Percentiles rank a stretch among this genome's conserved stretches.
phyloP scores from a whole-genome alignment of 2,329 filamentous ascomycete species.

The Sclerotinia nivalis region DNA sequence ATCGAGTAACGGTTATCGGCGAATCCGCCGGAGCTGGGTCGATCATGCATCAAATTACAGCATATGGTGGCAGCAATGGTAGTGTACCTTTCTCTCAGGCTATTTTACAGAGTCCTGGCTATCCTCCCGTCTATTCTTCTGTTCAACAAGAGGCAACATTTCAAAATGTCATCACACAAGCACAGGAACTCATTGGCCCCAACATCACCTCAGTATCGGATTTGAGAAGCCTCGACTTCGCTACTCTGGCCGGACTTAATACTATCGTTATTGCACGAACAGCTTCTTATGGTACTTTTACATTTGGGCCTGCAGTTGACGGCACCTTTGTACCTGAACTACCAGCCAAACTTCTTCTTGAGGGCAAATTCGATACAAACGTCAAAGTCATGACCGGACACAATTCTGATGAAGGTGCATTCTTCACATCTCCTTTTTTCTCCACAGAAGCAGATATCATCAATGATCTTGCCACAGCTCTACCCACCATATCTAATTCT shows the following conservation, averaged over 20 bases:
- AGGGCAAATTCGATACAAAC: conserved; percentile 48
- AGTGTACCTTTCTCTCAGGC: conserved; percentile 47
- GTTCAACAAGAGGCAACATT: conserved; percentile 23
- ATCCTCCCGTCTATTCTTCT: conserved; percentile 18
- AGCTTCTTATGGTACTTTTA: conserved; percentile 46
- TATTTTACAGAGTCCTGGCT: conserved; percentile 40
- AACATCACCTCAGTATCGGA: conserved; percentile 22
- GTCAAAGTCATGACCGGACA: conserved; percentile 50
- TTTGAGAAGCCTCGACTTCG: conserved; percentile 21
- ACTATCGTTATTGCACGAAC: conserved; percentile 26
- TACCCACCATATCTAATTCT: conserved; percentile 32
- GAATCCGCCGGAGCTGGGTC: conserved; percentile 54
- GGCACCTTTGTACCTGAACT: conserved; percentile 50
- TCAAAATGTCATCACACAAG: conserved; percentile 27
- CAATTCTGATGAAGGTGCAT: conserved; percentile 46
- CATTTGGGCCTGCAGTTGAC: conserved; percentile 49
- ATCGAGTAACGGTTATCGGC: conserved; percentile 52
- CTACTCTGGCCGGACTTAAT: conserved; percentile 29
- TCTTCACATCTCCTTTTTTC: conserved; percentile 38
- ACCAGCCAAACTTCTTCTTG: conserved; percentile 47
- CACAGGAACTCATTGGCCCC: conserved; percentile 22
- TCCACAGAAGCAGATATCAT: conserved; percentile 27
- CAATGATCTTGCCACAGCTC: conserved; percentile 15
- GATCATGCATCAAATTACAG: conserved; percentile 57
- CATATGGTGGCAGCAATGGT: conserved; percentile 47